Percentiles rank a stretch among this genome's conserved stretches.
phyloP scores from a whole-genome alignment of 1,284 basidiomycete genomes.

The Ceratobasidium sp. region DNA sequence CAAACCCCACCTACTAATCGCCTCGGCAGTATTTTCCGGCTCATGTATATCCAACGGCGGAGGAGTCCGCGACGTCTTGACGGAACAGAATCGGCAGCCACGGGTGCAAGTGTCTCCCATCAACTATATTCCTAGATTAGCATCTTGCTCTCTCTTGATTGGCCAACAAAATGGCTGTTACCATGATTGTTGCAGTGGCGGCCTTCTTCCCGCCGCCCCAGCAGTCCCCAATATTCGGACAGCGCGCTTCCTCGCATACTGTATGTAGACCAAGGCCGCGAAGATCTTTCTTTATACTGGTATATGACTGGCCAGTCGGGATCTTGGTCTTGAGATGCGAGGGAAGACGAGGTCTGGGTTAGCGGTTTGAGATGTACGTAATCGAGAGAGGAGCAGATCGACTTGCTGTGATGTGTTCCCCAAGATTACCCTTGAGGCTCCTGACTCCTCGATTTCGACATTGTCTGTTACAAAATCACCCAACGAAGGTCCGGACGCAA shows the following conservation, averaged over 20 bases:
- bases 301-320: constrained; percentile 88
- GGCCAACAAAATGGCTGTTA: constrained; percentile 47
- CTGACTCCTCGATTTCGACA: constrained; percentile 46
- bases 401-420: constrained; percentile 79
- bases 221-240: constrained; percentile 99
- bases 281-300: constrained; percentile 94
- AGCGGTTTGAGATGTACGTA: background rate
- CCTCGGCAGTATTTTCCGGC: constrained; percentile 98
- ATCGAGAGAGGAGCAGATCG: constrained; percentile 5
- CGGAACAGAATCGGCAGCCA: constrained; percentile 96
- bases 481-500: constrained; percentile 77
- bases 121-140: constrained; percentile 59
- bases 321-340: constrained; percentile 93
- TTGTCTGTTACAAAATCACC: constrained; percentile 85
- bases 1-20: constrained; percentile 96
- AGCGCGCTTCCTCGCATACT: constrained; percentile 98
- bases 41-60: constrained; percentile 95
- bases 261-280: constrained; percentile 92
- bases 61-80: constrained; percentile 91
- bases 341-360: constrained; percentile 82
- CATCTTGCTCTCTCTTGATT: background rate
- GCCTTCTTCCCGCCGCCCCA: constrained; percentile 92
- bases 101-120: constrained; percentile 99
- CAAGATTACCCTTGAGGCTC: constrained; percentile 70
- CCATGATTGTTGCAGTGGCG: constrained; percentile 99